Base-by-base conservation (phyloP, 2,329 filamentous ascomycete genomes). In the Nemania sp. region DNA sequence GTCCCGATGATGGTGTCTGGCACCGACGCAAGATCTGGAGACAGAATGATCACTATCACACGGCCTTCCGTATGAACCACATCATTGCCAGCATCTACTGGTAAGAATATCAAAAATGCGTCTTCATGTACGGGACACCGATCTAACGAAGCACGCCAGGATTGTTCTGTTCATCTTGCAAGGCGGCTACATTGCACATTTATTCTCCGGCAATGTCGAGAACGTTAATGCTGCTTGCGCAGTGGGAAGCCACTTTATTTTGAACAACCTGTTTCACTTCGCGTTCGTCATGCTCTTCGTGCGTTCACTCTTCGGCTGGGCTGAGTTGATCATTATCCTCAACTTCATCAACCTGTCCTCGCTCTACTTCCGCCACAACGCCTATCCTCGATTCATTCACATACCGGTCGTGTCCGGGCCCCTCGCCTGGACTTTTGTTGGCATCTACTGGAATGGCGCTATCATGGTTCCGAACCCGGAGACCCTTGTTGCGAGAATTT, bases 371-470 rank as follows among this genome's bases (percentile, higher is more conserved):
- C 85, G 88, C 58, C 87, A 95, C 75, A 80, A 81, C 17, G 81
- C 81, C 0, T 86, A 87, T 49, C 84, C 89, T 3, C 80, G 85
- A 56, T 84, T 89, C 65, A 89, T 96, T 63, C 91, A 96, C 72
- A 75, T 86, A 9, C 84, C 90, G 5, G 85, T 86, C 39, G 84
- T 91, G 19, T 86, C 88, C 14, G 89, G 86, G 0, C 91, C 91
- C 5, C 77, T 96, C 62, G 89, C 88, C 1, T 96, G 90, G 89
- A 91, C 88, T 12, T 89, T 94, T 67, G 85, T 93, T 12, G 88
- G 89, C 24, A 79, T 96, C 48, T 93, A 92, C 77, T 96, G 90
- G 90, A 90, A 91, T 64, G 91, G 91, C 7, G 90, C 91, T 17
- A 86, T 92, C 42, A 89, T 89, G 68, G 82, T 93, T n/a, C 76